Conservation (phyloP, 78 protist species). For the Dictyostelium citrinum region DNA sequence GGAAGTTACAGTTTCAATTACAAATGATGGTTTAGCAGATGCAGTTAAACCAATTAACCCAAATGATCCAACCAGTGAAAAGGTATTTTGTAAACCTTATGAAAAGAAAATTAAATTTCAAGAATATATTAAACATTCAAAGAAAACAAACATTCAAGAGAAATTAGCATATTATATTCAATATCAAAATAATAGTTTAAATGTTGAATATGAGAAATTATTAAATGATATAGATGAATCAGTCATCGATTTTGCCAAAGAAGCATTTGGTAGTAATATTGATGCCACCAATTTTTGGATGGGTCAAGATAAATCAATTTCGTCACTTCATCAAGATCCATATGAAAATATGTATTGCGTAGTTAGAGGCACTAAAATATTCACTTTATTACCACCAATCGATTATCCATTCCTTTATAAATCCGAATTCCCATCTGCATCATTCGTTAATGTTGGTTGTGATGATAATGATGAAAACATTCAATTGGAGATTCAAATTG, state of each 20-base stretch:
- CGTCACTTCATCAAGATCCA: slow-evolving; percentile 75
- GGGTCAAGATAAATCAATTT: slow-evolving; percentile 56
- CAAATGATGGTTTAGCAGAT: slow-evolving; percentile 79
- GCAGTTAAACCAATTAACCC: slow-evolving; percentile 43
- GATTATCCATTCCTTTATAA: slow-evolving; percentile 79
- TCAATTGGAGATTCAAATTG: neutral
- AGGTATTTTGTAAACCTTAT: slow-evolving; percentile 66
- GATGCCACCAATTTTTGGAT: slow-evolving; percentile 82
- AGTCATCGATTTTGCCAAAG: slow-evolving; percentile 13
- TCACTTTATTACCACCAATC: slow-evolving; percentile 75
- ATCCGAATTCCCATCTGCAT: slow-evolving; percentile 27
- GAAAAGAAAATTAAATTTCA: slow-evolving; percentile 62
- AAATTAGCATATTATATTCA: slow-evolving; percentile 3
- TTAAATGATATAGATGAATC: slow-evolving; percentile 30
- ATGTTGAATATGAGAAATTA: slow-evolving; percentile 33
- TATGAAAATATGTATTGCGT: slow-evolving; percentile 81
- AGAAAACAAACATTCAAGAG: neutral
- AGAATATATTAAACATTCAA: neutral
- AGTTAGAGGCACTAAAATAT: slow-evolving; percentile 58
- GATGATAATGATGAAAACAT: neutral
- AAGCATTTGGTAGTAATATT: slow-evolving; percentile 24
- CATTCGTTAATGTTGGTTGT: slow-evolving; percentile 8
- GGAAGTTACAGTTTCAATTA: slow-evolving; percentile 62
- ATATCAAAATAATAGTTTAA: slow-evolving; percentile 28
- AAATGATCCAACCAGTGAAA: neutral